Evolutionary conservation across 2,329 filamentous ascomycete genomes (phyloP), one percentile per base, ranked within the genome.

Genomic region (Kalaharituber pfeilii): DNA sequence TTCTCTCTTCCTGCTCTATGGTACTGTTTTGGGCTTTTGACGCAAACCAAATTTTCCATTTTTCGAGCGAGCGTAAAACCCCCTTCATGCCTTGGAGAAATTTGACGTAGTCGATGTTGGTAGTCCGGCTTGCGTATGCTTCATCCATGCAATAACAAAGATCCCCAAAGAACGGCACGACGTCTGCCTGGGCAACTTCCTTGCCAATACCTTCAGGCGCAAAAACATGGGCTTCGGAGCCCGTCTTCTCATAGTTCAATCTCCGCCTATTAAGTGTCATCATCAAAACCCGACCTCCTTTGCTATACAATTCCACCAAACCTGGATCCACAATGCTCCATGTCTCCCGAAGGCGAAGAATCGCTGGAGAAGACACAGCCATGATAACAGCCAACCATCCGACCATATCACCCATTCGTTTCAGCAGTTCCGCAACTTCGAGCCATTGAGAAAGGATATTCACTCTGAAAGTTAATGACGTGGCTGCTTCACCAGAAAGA

Each of bases 81-180:
- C 52, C 56, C 29, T 60, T 56, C 29, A 60, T 56, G 5, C 60
- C 62, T 26, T 61, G 53, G 36, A 62, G 51, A 49, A 64, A 59
- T 29, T 57, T 61, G 18, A 54, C 58, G 50, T 61, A 63, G 51
- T 60, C 60, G 39, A 63, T 60, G 54, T 60, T 62, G 45, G 52
- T 56, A 52, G 56, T 59, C 52, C 59, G 60, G 33, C 45, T 61
- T 20, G 60, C 56, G 51, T 61, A 60, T 50, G 57, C 56, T 51
- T 64, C 61, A 49, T 62, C 57, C 44, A 65, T 56, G 28, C 62
- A 64, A 50, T 63, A 62, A 47, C 61, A 61, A 25, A 65, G 39
- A 47, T 65, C 63, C 20, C 63, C 63, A 56, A 64, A 65, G 52
- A 63, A 65, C 7, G 63, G 63, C 26, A 65, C 61, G 47, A 61